A percentile compares a stretch with the other conserved stretches of the same genome.
phyloP scores from a whole-genome alignment of 129 eudicot species.

The Erigeron canadensis region DNA sequence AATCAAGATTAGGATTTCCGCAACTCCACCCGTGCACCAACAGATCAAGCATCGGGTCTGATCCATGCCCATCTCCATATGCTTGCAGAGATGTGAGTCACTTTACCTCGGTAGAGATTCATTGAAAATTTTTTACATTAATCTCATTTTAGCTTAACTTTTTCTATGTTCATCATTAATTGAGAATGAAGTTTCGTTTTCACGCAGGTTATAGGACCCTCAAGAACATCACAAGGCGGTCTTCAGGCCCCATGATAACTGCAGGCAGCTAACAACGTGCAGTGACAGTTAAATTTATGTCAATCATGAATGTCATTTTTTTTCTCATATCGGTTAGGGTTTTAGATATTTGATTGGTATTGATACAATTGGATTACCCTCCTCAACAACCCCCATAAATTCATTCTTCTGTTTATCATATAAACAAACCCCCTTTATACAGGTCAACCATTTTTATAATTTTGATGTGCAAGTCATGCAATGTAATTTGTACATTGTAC shows the following conservation, averaged over 20 bases:
- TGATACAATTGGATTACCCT: neutral
- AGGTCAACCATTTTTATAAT: constrained; percentile 1
- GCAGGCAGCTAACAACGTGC: neutral
- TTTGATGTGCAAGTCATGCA: neutral
- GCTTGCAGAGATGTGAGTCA: constrained; percentile 63
- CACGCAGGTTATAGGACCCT: constrained; percentile 58
- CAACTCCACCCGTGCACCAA: constrained; percentile 60
- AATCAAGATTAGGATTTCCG: constrained; percentile 39
- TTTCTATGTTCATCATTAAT: neutral
- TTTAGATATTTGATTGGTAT: neutral
- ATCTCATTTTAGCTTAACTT: neutral
- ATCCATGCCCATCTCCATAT: constrained; percentile 37
- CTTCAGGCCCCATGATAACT: constrained; percentile 59
- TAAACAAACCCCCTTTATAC: neutral
- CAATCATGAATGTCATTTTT: neutral
- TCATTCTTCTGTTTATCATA: neutral
- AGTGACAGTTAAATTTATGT: neutral
- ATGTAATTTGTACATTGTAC: constrained; percentile 6
- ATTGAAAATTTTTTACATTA: constrained; percentile 37
- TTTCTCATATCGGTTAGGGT: neutral
- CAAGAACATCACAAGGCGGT: constrained; percentile 58
- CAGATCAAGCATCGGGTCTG: constrained; percentile 47
- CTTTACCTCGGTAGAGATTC: neutral
- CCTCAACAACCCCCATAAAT: neutral
- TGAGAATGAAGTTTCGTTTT: constrained; percentile 27